Conservation (phyloP, 345 rosid genomes). For the Lumnitzera racemosa region DNA sequence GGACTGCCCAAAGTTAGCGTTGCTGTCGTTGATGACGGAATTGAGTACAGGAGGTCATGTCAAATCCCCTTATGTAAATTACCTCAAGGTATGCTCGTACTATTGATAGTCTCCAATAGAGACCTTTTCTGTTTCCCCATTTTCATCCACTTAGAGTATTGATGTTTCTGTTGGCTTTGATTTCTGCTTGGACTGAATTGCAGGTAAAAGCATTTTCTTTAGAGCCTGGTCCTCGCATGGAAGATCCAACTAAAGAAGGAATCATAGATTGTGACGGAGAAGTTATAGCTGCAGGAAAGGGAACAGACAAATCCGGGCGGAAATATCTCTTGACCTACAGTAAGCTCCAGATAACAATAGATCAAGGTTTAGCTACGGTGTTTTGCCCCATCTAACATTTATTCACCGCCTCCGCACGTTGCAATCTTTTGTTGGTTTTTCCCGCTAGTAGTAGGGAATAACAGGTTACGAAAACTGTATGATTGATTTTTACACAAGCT, state of each 20-base stretch:
- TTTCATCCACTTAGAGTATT: neutral
- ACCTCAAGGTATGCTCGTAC: constrained; percentile 53
- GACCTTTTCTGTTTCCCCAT: neutral
- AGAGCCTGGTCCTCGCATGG: constrained; percentile 59
- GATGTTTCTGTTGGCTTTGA: neutral
- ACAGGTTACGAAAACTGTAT: no score
- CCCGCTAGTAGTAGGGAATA: neutral
- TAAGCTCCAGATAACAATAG: constrained; percentile 54
- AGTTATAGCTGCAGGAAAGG: constrained; percentile 73
- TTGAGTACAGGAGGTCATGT: constrained; percentile 66
- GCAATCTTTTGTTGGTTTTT: neutral
- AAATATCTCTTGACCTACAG: constrained; percentile 56
- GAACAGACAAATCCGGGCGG: constrained; percentile 39
- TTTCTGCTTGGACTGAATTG: neutral
- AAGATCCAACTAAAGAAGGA: constrained; percentile 63
- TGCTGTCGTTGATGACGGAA: constrained; percentile 53
- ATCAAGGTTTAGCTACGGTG: constrained; percentile 86
- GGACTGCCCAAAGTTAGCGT: constrained; percentile 54
- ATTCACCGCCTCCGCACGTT: no score
- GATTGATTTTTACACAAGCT: no score
- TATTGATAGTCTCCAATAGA: no score
- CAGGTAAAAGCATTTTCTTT: constrained; percentile 85
- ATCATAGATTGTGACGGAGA: constrained; percentile 94
- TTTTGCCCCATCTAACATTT: constrained; percentile 48
- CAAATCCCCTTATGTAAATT: constrained; percentile 53